Conservation (phyloP, 2,329 filamentous ascomycete species). For the Calonectria leucothoes region DNA sequence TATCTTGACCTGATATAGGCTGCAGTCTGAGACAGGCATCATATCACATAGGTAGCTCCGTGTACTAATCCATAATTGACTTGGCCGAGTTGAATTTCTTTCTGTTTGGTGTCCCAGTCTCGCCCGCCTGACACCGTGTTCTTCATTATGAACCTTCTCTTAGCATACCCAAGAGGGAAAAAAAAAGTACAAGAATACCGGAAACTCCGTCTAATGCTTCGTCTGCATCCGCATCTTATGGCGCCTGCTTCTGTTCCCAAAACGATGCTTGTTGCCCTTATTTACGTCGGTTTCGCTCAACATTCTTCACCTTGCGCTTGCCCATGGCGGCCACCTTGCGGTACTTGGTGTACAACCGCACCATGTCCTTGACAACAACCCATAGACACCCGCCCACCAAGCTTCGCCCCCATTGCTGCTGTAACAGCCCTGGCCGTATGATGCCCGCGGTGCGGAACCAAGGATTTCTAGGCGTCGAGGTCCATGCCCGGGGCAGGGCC, state of each 20-base stretch:
- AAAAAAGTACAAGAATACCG: background rate
- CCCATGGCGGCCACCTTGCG: conserved; percentile 67
- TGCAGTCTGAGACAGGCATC: background rate
- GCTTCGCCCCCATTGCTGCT: conserved; percentile 89
- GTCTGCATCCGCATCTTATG: background rate
- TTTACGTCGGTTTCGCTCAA: conserved; percentile 54
- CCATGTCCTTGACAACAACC: conserved; percentile 80
- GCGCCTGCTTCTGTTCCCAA: background rate
- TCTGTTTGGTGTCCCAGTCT: background rate
- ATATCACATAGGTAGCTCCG: background rate
- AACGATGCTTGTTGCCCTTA: conserved; percentile 18
- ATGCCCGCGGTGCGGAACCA: conserved; percentile 36
- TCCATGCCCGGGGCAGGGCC: conserved; percentile 76
- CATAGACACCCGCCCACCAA: conserved; percentile 90
- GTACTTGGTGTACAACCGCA: conserved; percentile 73
- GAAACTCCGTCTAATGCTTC: conserved; percentile 23
- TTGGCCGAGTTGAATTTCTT: conserved; percentile 1
- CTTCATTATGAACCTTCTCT: background rate
- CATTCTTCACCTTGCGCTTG: conserved; percentile 65
- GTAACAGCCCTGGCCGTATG: conserved; percentile 74
- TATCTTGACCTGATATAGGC: background rate
- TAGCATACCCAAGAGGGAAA: background rate
- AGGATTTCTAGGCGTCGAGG: conserved; percentile 51
- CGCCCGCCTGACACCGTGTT: background rate
- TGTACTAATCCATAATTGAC: background rate